Conservation (phyloP, 2,329 filamentous ascomycete genomes). For the Ascomycota sp. region DNA sequence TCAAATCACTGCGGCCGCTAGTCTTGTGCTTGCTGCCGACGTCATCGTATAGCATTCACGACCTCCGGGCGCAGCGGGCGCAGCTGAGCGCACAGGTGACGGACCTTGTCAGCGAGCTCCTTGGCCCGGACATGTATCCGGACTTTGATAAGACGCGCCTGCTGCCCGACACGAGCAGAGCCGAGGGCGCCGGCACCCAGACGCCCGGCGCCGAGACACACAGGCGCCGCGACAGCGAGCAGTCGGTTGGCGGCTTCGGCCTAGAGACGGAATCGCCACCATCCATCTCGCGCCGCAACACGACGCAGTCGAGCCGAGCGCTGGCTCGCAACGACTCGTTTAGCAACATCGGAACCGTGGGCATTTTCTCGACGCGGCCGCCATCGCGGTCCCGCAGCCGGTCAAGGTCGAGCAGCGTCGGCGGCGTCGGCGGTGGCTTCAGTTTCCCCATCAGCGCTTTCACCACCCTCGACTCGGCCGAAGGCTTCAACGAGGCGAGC, state of each 20-base stretch:
- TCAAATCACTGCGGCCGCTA: constrained; percentile 82
- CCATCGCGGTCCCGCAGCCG: constrained; percentile 58
- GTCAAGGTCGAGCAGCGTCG: constrained; percentile 49
- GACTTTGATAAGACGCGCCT: constrained; percentile 72
- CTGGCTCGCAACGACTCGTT: constrained; percentile 82
- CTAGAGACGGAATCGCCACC: constrained; percentile 15
- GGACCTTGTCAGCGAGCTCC: constrained; percentile 78
- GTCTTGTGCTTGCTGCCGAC: constrained; percentile 68
- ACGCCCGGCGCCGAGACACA: constrained; percentile 6
- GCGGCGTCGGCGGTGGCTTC: constrained; percentile 37
- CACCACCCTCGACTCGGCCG: constrained; percentile 44
- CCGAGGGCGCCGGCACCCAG: constrained; percentile 11
- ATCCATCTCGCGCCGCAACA: constrained; percentile 25
- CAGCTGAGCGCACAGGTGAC: constrained; percentile 68
- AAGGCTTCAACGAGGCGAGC: constrained; percentile 63
- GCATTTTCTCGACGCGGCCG: constrained; percentile 76
- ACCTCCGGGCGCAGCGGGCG: constrained; percentile 51
- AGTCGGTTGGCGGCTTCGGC: constrained; percentile 19
- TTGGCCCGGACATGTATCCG: constrained; percentile 92
- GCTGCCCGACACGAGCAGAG: constrained; percentile 31
- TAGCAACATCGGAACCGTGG: constrained; percentile 68
- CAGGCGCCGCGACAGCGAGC: constrained; percentile 26
- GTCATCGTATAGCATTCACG: constrained; percentile 65
- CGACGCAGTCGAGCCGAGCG: constrained; percentile 29
- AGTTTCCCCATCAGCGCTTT: constrained; percentile 51